Conservation (phyloP, 805 yeast species). For the Zygosaccharomyces kombuchaensis region DNA sequence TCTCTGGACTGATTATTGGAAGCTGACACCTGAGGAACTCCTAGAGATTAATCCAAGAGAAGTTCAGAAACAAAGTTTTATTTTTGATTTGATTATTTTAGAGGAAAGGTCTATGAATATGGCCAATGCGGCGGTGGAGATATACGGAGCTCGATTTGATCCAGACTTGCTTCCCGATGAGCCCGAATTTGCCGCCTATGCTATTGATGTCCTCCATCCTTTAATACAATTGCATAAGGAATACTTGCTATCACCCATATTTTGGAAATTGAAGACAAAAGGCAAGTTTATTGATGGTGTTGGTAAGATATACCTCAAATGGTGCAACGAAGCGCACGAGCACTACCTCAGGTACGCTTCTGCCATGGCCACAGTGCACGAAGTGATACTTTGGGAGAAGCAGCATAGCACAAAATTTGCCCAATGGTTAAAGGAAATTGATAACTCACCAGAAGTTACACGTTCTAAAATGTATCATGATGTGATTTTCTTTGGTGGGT, state of each 20-base stretch:
- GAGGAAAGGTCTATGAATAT: conserved; percentile 69
- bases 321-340: conserved; percentile 56
- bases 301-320: conserved; percentile 57
- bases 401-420: conserved; percentile 44
- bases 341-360: conserved; percentile 58
- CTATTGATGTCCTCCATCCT: conserved; percentile 53
- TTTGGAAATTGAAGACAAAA: conserved; percentile 51
- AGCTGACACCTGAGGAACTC: conserved; percentile 50
- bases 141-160: conserved; percentile 44
- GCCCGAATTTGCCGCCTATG: conserved; percentile 53
- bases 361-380: conserved; percentile 56
- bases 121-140: conserved; percentile 58
- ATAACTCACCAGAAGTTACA: conserved; percentile 44
- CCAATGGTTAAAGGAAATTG: conserved; percentile 52
- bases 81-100: conserved; percentile 67
- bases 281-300: conserved; percentile 65
- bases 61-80: conserved; percentile 64
- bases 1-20: conserved; percentile 69
- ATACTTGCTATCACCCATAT: conserved; percentile 52
- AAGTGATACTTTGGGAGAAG: conserved; percentile 47
- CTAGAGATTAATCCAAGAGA: conserved; percentile 47
- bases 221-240: conserved; percentile 53
- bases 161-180: conserved; percentile 46
- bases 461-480: conserved; percentile 46
- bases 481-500: conserved; percentile 53